Evolutionary conservation across 306 rosid genomes (phyloP).

Genomic region (Neltuma alba): DNA sequence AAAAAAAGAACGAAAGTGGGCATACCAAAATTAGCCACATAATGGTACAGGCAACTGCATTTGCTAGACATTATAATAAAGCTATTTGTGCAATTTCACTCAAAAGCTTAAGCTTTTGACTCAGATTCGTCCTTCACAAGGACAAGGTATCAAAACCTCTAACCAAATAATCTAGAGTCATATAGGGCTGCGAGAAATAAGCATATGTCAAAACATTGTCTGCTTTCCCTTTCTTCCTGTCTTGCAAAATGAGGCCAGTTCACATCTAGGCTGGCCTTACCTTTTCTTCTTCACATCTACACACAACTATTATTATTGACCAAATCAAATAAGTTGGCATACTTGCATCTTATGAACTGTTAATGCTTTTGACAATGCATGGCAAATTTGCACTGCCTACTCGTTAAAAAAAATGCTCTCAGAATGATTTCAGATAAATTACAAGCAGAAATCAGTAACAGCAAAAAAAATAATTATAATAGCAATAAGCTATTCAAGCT

Average conservation of each 20-base stretch:
- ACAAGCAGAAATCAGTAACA: not conserved
- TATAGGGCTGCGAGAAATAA: not conserved
- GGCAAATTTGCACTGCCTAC: not conserved
- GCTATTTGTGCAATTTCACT: not conserved
- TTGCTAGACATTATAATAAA: not conserved
- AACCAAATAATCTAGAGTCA: not conserved
- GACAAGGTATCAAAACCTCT: not conserved
- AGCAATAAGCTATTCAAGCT: conserved; percentile 17
- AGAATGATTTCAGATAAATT: not conserved
- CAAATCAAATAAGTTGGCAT: not conserved
- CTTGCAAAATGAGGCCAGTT: not conserved
- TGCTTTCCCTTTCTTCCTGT: not conserved
- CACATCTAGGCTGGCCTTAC: not conserved
- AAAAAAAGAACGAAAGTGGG: not conserved
- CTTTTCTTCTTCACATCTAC: not conserved
- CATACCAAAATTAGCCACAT: not conserved
- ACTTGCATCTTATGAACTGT: not conserved
- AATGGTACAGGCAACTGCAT: not conserved
- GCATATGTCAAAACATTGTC: not conserved
- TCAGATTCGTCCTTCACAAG: not conserved
- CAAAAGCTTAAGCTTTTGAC: not conserved
- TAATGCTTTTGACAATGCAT: not conserved
- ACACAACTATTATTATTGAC: not conserved
- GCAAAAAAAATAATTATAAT: not conserved
- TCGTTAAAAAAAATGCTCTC: not conserved